Base-by-base conservation (phyloP, 805 yeast species). In the Yarrowia yakushimensis region DNA sequence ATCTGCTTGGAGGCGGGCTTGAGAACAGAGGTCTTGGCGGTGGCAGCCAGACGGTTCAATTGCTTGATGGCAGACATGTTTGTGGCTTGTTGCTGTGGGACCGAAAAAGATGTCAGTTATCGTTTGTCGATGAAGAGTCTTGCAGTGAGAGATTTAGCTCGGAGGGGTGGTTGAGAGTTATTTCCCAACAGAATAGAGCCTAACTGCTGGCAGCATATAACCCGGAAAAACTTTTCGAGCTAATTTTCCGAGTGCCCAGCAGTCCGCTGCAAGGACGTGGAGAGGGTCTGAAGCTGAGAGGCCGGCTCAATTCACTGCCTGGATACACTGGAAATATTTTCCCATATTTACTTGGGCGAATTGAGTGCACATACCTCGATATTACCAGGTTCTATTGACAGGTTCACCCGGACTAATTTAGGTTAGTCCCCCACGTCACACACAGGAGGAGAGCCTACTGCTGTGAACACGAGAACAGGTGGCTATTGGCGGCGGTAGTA, bases 51-150 rank as follows among this genome's bases (percentile, higher is more conserved):
- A 39, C 61, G 61, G 33, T 64, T 63, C 63, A 64, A 42, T 42
- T 63, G 63, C 65, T 63, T 63, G 33, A 66, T 60, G 34, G 63
- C 43, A 30, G 64, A 60, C 43, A 64, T 55, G 46, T 18, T 54
- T 55, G 48, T 23, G 48, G 36, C 39, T 28, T 18, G 34, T 23
- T 34, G 42, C 42, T 11, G 23, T 12, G 43, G 23, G 59, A 52
- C 59, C 59, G 43, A 30, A 36, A 36, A 23, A 52, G 59, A 34
- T 52, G 18, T 52, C 59, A 36, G 33, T n/a, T 34, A 36, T 36
- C 42, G 59, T 27, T 34, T 36, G 59, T 52, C 59, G 59, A 52
- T 34, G 43, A 36, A 52, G 43, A 52, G 59, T 34, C 59, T 52
- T 52, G 59, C 22, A 33, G 37, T 52, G 59, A 52, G 59, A 52